These are phyloP conservation scores for Mycena vulgaris DNA, from an alignment of 768 basidiomycete genomes.

Conservation along the genomic window DNA sequence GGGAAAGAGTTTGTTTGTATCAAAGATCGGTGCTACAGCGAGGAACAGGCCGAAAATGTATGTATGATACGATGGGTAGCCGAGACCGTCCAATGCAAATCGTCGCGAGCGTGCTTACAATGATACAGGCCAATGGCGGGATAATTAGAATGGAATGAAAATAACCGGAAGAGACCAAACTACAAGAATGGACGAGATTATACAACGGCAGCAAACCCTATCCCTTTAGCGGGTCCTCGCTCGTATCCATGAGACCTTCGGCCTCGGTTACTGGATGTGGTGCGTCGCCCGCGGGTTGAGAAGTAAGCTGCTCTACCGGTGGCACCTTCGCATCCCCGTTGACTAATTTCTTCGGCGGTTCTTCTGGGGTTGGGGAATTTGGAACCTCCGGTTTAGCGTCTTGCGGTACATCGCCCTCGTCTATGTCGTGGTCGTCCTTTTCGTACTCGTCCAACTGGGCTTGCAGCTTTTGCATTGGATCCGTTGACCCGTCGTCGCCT, in stretches of 20 bases:
- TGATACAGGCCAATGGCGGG: slow-evolving; percentile 24
- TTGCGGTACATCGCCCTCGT: slow-evolving; percentile 54
- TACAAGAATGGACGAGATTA: slow-evolving; percentile 36
- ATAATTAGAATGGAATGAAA: slow-evolving; percentile 31
- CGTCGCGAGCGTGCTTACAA: slow-evolving; percentile 30
- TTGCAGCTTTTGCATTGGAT: slow-evolving; percentile 71
- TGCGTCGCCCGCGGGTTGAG: slow-evolving; percentile 68
- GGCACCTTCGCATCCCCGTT: slow-evolving; percentile 62
- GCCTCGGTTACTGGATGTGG: slow-evolving; percentile 67
- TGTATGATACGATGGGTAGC: slow-evolving; percentile 29
- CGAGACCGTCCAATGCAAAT: slow-evolving; percentile 26
- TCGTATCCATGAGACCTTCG: slow-evolving; percentile 77
- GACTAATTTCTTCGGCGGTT: slow-evolving; percentile 57
- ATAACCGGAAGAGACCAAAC: slow-evolving; percentile 24
- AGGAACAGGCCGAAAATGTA: slow-evolving; percentile 6
- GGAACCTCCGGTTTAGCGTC: slow-evolving; percentile 41
- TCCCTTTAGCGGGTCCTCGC: slow-evolving; percentile 69
- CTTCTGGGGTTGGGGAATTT: slow-evolving; percentile 37
- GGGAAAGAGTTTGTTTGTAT: slow-evolving; percentile 20
- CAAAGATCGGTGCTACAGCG: slow-evolving; percentile 15
- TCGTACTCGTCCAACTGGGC: slow-evolving; percentile 77
- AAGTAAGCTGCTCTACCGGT: slow-evolving; percentile 65
- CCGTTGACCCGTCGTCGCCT: slow-evolving; percentile 58
- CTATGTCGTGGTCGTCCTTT: slow-evolving; percentile 58
- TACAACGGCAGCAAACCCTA: slow-evolving; percentile 26